phyloP scores from a whole-genome alignment of 164 flowering plant genomes.

The Cinnamomum chago region DNA sequence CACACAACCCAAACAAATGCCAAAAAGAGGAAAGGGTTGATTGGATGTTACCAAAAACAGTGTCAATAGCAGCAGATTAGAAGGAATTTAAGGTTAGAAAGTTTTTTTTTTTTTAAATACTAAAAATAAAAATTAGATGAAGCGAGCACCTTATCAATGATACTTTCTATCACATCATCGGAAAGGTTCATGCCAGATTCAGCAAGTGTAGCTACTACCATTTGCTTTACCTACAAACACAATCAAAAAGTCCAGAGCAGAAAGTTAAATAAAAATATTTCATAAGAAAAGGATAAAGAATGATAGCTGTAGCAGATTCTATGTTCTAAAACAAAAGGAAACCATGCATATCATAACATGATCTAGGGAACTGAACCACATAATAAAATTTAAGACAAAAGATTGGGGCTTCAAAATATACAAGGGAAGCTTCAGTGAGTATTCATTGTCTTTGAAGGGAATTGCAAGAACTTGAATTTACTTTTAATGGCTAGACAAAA shows the following conservation, averaged over 20 bases:
- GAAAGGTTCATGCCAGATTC: slow-evolving; percentile 99
- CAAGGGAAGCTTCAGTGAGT: too few species aligned
- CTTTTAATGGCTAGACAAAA: too few species aligned
- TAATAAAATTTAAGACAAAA: too few species aligned
- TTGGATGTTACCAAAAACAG: neutral
- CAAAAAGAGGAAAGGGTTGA: neutral
- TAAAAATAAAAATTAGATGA: neutral
- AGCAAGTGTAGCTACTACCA: slow-evolving; percentile 98
- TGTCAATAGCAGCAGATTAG: neutral
- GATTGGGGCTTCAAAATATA: too few species aligned
- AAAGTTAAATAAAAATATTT: neutral
- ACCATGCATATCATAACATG: neutral
- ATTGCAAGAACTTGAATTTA: too few species aligned
- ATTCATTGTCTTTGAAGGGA: too few species aligned
- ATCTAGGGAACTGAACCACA: too few species aligned
- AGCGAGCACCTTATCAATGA: slow-evolving; percentile 77
- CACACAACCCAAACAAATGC: neutral
- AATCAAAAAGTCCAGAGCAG: neutral
- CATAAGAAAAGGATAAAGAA: neutral
- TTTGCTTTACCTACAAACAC: slow-evolving; percentile 82
- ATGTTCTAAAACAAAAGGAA: neutral
- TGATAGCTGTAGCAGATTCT: neutral
- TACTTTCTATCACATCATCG: slow-evolving; percentile 90
- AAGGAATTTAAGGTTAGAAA: neutral
- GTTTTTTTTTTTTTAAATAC: neutral